Percentiles rank a stretch among this genome's conserved stretches.
Conservation (phyloP, 2,329 filamentous ascomycete genomes). For the Penicillium sp. region DNA sequence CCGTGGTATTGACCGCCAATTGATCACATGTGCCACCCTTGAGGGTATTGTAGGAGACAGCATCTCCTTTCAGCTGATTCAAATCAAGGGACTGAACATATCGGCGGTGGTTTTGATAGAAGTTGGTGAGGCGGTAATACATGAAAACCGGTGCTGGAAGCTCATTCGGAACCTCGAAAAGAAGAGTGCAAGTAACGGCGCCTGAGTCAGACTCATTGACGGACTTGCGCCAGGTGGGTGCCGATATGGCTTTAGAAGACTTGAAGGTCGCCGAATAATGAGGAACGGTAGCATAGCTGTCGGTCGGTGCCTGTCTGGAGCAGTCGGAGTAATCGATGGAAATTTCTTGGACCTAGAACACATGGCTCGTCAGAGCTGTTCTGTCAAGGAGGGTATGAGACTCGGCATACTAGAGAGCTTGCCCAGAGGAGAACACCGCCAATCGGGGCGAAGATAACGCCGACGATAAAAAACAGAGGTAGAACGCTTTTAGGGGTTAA, state of each 20-base stretch:
- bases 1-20: conserved; percentile 54
- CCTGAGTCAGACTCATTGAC: conserved; percentile 26
- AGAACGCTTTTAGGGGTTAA: conserved; percentile 91
- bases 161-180: conserved; percentile 74
- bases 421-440: conserved; percentile 84
- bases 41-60: conserved; percentile 60
- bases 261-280: conserved; percentile 69
- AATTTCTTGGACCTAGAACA: conserved; percentile 76
- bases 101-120: conserved; percentile 97
- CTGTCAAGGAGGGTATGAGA: background rate
- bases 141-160: conserved; percentile 81
- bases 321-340: conserved; percentile 88
- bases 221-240: conserved; percentile 33
- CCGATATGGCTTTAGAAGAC: conserved; percentile 39
- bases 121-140: conserved; percentile 95
- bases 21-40: conserved; percentile 71
- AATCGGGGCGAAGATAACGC: conserved; percentile 89
- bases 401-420: conserved; percentile 65
- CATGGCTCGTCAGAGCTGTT: background rate
- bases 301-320: conserved; percentile 52
- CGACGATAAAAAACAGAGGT: conserved; percentile 85
- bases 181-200: conserved; percentile 64
- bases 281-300: conserved; percentile 31
- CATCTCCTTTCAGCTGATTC: conserved; percentile 75
- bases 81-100: conserved; percentile 89